Evolutionary conservation across 148 eudicot genomes (phyloP), one percentile per base, ranked within the genome.

Genomic region (Diospyros lotus): DNA sequence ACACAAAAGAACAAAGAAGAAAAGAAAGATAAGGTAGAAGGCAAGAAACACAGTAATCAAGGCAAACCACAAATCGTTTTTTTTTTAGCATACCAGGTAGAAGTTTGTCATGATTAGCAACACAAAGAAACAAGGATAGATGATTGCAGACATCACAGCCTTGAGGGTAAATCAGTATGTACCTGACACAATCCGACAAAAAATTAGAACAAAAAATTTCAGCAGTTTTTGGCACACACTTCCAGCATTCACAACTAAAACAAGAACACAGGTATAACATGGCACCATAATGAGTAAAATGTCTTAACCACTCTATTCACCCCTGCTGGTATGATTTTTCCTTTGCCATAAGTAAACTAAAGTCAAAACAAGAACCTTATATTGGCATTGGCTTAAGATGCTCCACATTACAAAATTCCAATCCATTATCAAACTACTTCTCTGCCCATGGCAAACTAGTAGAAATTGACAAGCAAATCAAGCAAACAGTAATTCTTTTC

Each of bases 71-170:
- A 39, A 53, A 60, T 18, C 43, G 9, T n/a, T 17, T 11, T 28
- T 41, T 48, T 4, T 50, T 58, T 51, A 39, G 40, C 84, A 79
- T 69, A 93, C 98, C 98, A 72, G 98, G 98, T 77, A 88, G 97
- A 80, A 93, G 98, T 81, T 93, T 93, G 79, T 91, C 98, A 73
- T 91, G 97, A 83, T 91, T 86, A 67, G 92, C 96, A 74, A 91
- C 98, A 70, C 98, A 93, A 5, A 93, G 89, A 87, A 93, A 93
- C 82, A 92, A 86, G 2, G 98, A 94, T 41, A 94, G 95, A 81
- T 94, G 97, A 76, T 94, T 92, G 76, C 95, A 89, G 76, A 90
- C 98, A 76, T 92, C 98, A 81, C 98, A 91, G 42, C 98, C 97
- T 76, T 94, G 98, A 67, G 98, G 98, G 78, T 94, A 94, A 70